These are phyloP conservation scores for Ganoderma meredithae DNA, from an alignment of 1,284 basidiomycete species.

Conservation along the genomic window DNA sequence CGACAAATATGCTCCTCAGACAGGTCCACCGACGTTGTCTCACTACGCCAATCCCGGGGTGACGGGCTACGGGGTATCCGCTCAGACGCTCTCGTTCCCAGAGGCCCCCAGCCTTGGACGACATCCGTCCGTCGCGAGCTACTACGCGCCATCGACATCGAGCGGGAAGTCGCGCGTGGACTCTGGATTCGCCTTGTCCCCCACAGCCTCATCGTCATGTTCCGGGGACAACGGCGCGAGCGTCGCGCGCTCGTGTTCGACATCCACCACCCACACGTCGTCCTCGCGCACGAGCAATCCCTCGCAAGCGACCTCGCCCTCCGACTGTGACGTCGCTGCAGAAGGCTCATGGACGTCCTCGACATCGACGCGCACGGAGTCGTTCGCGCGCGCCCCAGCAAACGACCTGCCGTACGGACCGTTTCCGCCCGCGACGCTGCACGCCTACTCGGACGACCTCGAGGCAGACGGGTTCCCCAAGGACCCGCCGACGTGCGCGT, in stretches of 20 bases:
- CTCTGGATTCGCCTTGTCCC: neutral
- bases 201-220: neutral
- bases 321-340: neutral
- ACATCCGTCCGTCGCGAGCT: neutral
- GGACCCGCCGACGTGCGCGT: conserved; percentile 29
- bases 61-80: neutral
- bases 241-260: neutral
- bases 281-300: neutral
- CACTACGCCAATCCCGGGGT: neutral
- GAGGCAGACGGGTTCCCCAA: conserved; percentile 30
- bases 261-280: neutral
- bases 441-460: conserved; percentile 26
- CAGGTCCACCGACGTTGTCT: neutral
- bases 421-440: conserved; percentile 29
- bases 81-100: neutral
- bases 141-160: conserved; percentile 3
- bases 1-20: neutral
- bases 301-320: neutral
- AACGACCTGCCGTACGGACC: conserved; percentile 19
- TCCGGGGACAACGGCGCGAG: neutral
- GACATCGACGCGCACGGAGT: neutral
- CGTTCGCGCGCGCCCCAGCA: conserved; percentile 13
- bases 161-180: conserved; percentile 4
- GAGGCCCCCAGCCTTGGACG: neutral
- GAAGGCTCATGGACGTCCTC: neutral